Conservation (phyloP, 306 rosid genomes). For the Cucumis melo region DNA sequence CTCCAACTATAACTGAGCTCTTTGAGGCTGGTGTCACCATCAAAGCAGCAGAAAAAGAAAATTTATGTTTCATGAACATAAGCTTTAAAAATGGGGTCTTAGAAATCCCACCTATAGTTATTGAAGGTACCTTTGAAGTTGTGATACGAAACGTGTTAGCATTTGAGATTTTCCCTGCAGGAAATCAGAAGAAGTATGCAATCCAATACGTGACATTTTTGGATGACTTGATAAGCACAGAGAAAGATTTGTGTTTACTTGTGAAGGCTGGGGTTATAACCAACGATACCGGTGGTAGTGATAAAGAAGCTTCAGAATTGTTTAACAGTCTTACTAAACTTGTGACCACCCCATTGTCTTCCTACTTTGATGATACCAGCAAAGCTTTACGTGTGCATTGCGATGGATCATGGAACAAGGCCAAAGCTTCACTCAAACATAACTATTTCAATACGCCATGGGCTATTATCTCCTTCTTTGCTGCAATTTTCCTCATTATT, state of each 20-base stretch:
- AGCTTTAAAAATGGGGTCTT: background rate
- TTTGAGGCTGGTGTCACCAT: background rate
- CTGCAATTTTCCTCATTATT: background rate
- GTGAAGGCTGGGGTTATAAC: background rate
- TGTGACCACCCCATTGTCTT: no score
- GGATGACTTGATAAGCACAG: background rate
- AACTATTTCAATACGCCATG: background rate
- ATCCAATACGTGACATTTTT: background rate
- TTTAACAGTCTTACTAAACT: background rate
- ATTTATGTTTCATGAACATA: background rate
- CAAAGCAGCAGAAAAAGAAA: background rate
- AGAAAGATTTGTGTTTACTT: background rate
- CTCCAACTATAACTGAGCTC: background rate
- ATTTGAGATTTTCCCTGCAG: constrained; percentile 8
- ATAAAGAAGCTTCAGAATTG: background rate
- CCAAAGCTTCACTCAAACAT: background rate
- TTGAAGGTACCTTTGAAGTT: background rate
- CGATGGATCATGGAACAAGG: background rate
- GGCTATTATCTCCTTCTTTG: background rate
- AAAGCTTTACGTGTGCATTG: background rate
- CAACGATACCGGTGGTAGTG: background rate
- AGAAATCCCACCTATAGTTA: background rate
- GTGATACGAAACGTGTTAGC: constrained; percentile 11
- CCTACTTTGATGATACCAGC: background rate
- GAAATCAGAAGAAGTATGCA: background rate